Conservation (phyloP, 345 rosid species). For the Hibiscus trionum region DNA sequence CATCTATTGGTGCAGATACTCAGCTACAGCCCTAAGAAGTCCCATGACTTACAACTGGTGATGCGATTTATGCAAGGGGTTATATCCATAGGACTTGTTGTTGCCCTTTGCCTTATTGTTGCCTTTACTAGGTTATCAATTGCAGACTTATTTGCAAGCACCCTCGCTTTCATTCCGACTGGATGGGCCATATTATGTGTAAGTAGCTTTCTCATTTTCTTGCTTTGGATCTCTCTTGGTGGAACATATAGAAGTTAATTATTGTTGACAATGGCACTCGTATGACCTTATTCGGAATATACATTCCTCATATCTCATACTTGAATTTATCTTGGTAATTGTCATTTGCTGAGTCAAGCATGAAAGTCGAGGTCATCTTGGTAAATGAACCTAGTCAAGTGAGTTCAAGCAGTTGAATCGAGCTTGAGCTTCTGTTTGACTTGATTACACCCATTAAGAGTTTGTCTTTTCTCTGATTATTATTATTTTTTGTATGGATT, state of each 20-base stretch:
- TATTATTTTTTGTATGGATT: background rate
- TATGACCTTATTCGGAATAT: no score
- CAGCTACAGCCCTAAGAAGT: conserved; percentile 66
- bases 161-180: conserved; percentile 84
- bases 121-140: conserved; percentile 52
- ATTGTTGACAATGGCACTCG: background rate
- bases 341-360: background rate
- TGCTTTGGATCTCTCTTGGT: background rate
- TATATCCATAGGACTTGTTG: conserved; percentile 51
- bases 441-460: background rate
- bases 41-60: conserved; percentile 52
- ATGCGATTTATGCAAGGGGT: conserved; percentile 80
- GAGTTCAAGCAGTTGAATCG: no score
- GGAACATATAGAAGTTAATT: background rate
- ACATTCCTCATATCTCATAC: background rate
- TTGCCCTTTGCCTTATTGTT: conserved; percentile 56
- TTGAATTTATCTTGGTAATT: background rate
- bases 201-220: conserved; percentile 20
- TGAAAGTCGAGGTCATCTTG: background rate
- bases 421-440: background rate
- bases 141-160: conserved; percentile 73
- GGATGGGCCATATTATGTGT: conserved; percentile 80
- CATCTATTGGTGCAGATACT: conserved; percentile 44
- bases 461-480: background rate
- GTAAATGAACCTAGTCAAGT: background rate